These are phyloP conservation scores for Pseudopediastrum boryanum DNA, from an alignment of 139 green algal species.

Conservation along the genomic window DNA sequence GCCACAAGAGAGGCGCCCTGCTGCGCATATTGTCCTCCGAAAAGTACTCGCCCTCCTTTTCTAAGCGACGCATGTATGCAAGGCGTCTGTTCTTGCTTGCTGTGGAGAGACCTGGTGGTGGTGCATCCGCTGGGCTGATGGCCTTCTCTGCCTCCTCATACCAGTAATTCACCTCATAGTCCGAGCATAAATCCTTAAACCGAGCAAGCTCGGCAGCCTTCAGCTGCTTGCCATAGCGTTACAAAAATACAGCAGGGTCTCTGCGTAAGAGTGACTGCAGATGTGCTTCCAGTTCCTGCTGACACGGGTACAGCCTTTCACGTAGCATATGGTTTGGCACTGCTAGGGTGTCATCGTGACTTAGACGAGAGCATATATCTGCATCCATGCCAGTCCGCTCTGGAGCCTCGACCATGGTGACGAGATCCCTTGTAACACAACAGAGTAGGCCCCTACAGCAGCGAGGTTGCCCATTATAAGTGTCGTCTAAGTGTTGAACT, in stretches of 20 bases:
- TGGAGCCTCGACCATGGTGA: no score
- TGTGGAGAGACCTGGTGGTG: constrained; percentile 3
- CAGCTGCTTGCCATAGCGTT: constrained; percentile 49
- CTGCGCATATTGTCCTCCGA: constrained; percentile 68
- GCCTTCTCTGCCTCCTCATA: constrained; percentile 36
- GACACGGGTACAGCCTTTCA: background rate
- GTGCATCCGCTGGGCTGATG: background rate
- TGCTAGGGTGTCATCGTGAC: no score
- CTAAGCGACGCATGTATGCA: constrained; percentile 63
- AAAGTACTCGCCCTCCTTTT: constrained; percentile 68
- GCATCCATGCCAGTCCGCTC: no score
- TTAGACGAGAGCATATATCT: no score
- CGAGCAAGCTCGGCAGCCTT: constrained; percentile 32
- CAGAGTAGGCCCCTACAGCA: no score
- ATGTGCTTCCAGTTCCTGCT: constrained; percentile 33
- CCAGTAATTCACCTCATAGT: constrained; percentile 59
- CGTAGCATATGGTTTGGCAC: no score
- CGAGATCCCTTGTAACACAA: no score
- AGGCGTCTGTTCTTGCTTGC: constrained; percentile 67
- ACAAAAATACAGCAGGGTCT: constrained; percentile 62
- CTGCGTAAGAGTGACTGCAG: constrained; percentile 44
- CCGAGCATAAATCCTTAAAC: constrained; percentile 47
- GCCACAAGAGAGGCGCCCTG: constrained; percentile 69
- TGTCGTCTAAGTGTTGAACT: no score
- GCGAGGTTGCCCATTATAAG: no score